Base-by-base conservation (phyloP, 2,329 filamentous ascomycete species). In the Cercospora brassicicola region DNA sequence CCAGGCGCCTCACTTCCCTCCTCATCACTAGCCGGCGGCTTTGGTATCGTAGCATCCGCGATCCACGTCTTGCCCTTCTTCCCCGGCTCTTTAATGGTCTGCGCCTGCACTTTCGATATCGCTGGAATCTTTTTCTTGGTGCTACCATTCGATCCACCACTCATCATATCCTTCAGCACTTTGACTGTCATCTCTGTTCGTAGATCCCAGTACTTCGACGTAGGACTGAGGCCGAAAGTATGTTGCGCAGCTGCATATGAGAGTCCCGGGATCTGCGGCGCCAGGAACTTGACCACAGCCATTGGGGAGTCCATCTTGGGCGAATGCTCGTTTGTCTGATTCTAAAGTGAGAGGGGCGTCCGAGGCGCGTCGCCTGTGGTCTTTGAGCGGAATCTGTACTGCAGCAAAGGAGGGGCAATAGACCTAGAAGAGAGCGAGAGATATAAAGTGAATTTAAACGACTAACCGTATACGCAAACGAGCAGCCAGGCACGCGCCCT, bases 1-100 rank as follows among this genome's bases (percentile, higher is more conserved):
- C 69, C 71, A 51, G 83, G 79, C 26, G 85, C 73, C 76, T 84
- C 84, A 23, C 39, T 53, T 1, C 31, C 62, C 1, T 67, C 69
- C 48, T 83, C 81, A 55, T 86, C 74, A 76, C 84, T 84, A 0
- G 86, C 82, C 8, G 60, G 69, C 0, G 89, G 90, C 2, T 81
- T 81, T 0, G 88, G 86, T 15, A 92, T 81, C 0, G 85, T 86
- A 51, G 91, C 89, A 64, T 88, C 90, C 74, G 89, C 90, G 26
- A 96, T 84, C 94, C 94, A 97, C 71, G 95, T 88, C 55, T 86
- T 87, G 3, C 93, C 93, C 76, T 92, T 93, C 76, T 96, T 83
- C 0, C 87, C 88, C 0, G 86, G 86, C 64, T 91, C 90, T 66
- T 83, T 87, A 55, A 86, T 80, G 0, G 87, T 86, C n/a, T 87